phyloP scores from a whole-genome alignment of 2,329 filamentous ascomycete species.

The Chaetothyriales sp. region DNA sequence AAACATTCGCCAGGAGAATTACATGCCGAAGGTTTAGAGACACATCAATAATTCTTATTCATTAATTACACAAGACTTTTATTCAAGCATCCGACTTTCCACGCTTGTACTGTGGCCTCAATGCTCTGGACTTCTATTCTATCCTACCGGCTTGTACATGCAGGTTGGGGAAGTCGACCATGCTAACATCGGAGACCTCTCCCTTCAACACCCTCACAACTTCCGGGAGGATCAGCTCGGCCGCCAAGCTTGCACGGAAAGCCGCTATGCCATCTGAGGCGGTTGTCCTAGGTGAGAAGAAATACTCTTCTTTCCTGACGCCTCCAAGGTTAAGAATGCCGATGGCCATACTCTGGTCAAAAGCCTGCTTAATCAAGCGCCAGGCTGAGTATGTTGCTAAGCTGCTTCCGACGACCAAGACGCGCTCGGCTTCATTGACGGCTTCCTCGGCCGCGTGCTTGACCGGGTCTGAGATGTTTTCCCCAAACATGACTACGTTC shows the following conservation, averaged over 20 bases:
- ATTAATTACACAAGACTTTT: not conserved
- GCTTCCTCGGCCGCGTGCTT: slow-evolving; percentile 65
- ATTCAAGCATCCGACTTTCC: too few relatives aligned
- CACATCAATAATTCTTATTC: not conserved
- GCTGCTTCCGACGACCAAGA: slow-evolving; percentile 75
- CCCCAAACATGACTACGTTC: slow-evolving; percentile 91
- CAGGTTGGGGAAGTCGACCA: not conserved
- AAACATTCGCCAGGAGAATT: too few relatives aligned
- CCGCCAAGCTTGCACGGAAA: slow-evolving; percentile 28
- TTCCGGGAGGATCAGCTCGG: slow-evolving; percentile 26
- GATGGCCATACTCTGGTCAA: slow-evolving; percentile 69
- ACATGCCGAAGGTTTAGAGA: too few relatives aligned
- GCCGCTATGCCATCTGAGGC: slow-evolving; percentile 4
- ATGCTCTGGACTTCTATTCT: not conserved
- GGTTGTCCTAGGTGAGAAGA: slow-evolving; percentile 19
- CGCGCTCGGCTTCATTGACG: slow-evolving; percentile 57
- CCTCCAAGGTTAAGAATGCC: slow-evolving; percentile 64
- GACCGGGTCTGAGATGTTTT: slow-evolving; percentile 56
- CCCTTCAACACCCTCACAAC: slow-evolving; percentile 15
- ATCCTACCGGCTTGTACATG: not conserved
- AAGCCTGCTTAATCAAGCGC: slow-evolving; percentile 70
- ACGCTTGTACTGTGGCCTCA: too few relatives aligned
- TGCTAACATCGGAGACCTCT: not conserved
- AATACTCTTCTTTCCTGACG: slow-evolving; percentile 30
- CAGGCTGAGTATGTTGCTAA: slow-evolving; percentile 92